Evolutionary conservation across 441 rosid genomes (phyloP).

Genomic region (Mallotus repandus): DNA sequence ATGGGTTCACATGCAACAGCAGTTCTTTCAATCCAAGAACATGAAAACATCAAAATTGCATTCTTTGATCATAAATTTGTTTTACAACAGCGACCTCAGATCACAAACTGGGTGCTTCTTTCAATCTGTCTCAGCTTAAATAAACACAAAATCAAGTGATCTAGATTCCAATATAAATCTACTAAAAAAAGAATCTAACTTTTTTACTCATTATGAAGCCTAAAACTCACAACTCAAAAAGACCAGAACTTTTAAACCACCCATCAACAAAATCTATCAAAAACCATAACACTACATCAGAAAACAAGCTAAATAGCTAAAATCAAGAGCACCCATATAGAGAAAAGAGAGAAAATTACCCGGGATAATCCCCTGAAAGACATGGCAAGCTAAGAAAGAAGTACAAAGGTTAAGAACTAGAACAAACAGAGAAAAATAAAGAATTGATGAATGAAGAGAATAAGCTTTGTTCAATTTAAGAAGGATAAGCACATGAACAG

Average conservation of each 20-base stretch:
- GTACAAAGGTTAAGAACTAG: not conserved
- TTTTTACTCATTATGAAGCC: not conserved
- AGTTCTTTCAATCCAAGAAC: not conserved
- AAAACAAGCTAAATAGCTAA: not conserved
- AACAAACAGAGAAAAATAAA: not conserved
- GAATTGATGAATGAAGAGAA: conserved; percentile 5
- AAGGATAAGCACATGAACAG: not conserved
- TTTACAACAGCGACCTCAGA: not conserved
- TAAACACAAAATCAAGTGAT: not conserved
- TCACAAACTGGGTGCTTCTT: not conserved
- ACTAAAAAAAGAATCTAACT: not conserved
- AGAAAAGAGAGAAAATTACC: conserved; percentile 26
- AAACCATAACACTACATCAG: not conserved
- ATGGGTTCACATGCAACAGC: conserved; percentile 8
- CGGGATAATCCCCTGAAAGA: conserved; percentile 51
- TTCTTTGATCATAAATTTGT: not conserved
- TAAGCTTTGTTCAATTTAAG: conserved; percentile 7
- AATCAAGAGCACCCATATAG: not conserved
- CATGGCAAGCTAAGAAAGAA: conserved; percentile 34
- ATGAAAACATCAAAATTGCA: not conserved
- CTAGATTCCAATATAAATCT: not conserved
- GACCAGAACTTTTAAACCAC: not conserved
- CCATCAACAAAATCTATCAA: not conserved
- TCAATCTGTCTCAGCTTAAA: not conserved
- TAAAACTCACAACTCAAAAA: not conserved